Evolutionary conservation across 2,329 filamentous ascomycete genomes (phyloP), one percentile per base, ranked within the genome.

Genomic region (Phyllosticta ampelicida): DNA sequence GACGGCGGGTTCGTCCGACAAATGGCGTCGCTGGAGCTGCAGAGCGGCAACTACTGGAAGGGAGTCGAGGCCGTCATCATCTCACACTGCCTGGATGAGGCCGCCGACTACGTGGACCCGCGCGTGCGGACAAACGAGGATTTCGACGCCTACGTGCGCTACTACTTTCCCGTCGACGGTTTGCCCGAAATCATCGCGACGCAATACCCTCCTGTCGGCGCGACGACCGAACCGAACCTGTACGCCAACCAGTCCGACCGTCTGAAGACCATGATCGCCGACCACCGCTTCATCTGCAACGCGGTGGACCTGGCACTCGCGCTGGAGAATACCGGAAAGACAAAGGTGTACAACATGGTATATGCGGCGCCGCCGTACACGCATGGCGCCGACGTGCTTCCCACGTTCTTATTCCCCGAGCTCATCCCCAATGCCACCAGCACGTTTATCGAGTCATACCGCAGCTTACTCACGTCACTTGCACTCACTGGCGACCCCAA

Each of bases 351-450:
- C 60, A 70, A 67, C 54, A 71, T 77, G 63, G 72, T 75, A 60
- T 78, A 77, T 63, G 68, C 68, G 6, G 66, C 74, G 8, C 65
- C 68, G 6, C 74, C 73, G 0, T 74, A 71, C 5, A 66, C 69
- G 51, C 74, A 77, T 61, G 74, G 66, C 8, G 66, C 68, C 8
- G 75, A 77, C 58, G 63, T 77, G 5, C 61, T 76, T 5, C 67
- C 74, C 2, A 51, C 57, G 9, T 56, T 53, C 30, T 57, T 57
- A 20, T 48, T 53, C 29, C 30, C 50, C 1, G 26, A 50, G 21
- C 30, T 57, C 9, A 53, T 57, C 36, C 29, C 55, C 5, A 53
- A 57, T 10, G 55, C 30, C 1, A 53, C 50, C 10, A 51, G 5
- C 20, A 10, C 20, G 4, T 57, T 57, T 21, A 23, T 58, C 18